These are phyloP conservation scores for Physaria fendleri DNA, from an alignment of 345 rosid species.

Conservation along the genomic window DNA sequence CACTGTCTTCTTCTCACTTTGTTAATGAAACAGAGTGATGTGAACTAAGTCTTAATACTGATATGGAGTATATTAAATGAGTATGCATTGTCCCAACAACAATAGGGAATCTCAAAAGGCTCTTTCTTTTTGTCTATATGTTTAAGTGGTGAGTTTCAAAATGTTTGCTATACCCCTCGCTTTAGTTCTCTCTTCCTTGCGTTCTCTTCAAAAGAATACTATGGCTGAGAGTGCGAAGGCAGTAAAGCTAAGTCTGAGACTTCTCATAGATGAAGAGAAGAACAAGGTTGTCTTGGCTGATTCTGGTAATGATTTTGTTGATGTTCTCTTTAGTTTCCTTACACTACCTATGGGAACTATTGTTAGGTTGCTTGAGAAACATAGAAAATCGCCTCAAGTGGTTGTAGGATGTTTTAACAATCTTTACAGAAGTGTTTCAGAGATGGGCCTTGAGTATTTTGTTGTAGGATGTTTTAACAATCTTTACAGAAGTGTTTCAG, in stretches of 20 bases:
- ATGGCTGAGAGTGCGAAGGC: neutral
- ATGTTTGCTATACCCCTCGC: neutral
- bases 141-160: neutral
- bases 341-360: conserved; percentile 10
- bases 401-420: conserved; percentile 8
- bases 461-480: conserved; percentile 8
- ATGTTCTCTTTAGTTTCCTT: conserved; percentile 10
- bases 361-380: neutral
- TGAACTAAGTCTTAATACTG: too few species aligned
- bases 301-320: conserved; percentile 7
- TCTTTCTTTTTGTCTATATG: neutral
- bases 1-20: conserved; percentile 21
- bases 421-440: conserved; percentile 14
- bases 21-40: conserved; percentile 9
- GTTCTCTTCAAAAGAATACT: neutral
- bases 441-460: neutral
- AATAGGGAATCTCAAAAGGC: neutral
- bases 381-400: neutral
- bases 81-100: too few species aligned
- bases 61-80: too few species aligned
- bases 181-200: neutral
- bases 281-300: conserved; percentile 8
- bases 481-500: conserved; percentile 14
- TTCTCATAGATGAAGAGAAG: neutral
- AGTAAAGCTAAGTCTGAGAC: neutral